Base-by-base conservation (phyloP, 2,329 filamentous ascomycete species). In the Ceratocystis albifundus region DNA sequence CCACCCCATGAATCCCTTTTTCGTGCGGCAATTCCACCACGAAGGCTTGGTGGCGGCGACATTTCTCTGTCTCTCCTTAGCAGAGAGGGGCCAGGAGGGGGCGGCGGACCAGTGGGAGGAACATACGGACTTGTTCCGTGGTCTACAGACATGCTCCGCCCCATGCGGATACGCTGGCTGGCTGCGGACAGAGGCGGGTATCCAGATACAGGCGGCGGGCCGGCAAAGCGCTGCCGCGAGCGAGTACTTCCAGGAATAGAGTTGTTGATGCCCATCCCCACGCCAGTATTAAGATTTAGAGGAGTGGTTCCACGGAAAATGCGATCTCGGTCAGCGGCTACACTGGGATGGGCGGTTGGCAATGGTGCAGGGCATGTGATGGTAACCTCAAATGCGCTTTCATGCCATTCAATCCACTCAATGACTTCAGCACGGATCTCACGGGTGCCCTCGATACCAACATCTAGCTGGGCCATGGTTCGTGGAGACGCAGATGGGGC, bases 321-420 rank as follows among this genome's bases (percentile, higher is more conserved):
- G 20, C 64, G 63, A 10, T 68, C 66, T 25, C 55, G 15, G 12
- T 50, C 66, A 45, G 36, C 17, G 25, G 50, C 25, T 22, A 45
- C 8, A 25, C 44, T 15, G n/a, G 55, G 25, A 59, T 59, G 55
- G 28, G 55, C 28, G 1, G 41, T 22, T 15, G 64, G 59, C 25
- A 57, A 57, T 4, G 64, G 36, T 1, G 28, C 59, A 30, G 67
- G 67, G 20, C 67, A 68, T 8, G 64, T 68, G 15, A 68, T 61
- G 2, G 48, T 57, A 22, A 68, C 62, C 12, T 66, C 65, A 62
- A 68, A 68, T 50, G 50, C 30, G 15, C 41, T 50, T 44, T 68
- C 65, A 25, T 68, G 67, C 67, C 67, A 68, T 41, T 68, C 67
- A 15, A 68, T 68, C 41, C 65, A 65, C 12, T 64, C 67, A 4